A percentile compares a stretch with the other conserved stretches of the same genome.
Evolutionary conservation across 2,329 filamentous ascomycete genomes (phyloP).

Genomic region (Colletotrichum sp.): DNA sequence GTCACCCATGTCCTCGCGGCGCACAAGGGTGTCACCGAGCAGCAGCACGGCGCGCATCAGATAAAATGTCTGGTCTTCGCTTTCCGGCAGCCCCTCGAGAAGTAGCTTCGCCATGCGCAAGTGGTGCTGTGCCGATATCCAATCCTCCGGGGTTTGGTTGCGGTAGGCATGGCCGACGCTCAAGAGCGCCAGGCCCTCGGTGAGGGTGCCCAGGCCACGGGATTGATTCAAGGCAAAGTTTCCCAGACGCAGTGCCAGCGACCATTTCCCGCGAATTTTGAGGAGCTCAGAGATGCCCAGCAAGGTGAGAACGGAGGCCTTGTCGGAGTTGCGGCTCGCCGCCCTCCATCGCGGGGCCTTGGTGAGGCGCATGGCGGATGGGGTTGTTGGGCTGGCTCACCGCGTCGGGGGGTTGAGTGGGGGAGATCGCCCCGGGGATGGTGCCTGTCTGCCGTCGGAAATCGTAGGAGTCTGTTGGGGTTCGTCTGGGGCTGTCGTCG

Average conservation of each 20-base stretch:
- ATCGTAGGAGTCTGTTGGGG: background rate
- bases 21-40: constrained; percentile 23
- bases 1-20: constrained; percentile 21
- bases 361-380: constrained; percentile 17
- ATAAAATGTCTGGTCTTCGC: constrained; percentile 19
- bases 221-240: constrained; percentile 8
- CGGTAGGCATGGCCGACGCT: constrained; percentile 21
- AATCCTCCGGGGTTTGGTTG: constrained; percentile 20
- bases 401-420: constrained; percentile 3
- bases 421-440: background rate
- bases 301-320: constrained; percentile 15
- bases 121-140: constrained; percentile 15
- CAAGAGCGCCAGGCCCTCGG: constrained; percentile 19
- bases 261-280: constrained; percentile 21
- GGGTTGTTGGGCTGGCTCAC: constrained; percentile 15
- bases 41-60: constrained; percentile 22
- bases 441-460: background rate
- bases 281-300: constrained; percentile 16
- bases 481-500: background rate
- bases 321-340: constrained; percentile 21
- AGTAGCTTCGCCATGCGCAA: constrained; percentile 18
- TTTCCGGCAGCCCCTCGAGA: constrained; percentile 11
- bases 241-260: constrained; percentile 5
- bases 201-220: constrained; percentile 10
- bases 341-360: constrained; percentile 19